Conservation (phyloP, 176 grass and related monocot genomes). For the Phyllostachys edulis region DNA sequence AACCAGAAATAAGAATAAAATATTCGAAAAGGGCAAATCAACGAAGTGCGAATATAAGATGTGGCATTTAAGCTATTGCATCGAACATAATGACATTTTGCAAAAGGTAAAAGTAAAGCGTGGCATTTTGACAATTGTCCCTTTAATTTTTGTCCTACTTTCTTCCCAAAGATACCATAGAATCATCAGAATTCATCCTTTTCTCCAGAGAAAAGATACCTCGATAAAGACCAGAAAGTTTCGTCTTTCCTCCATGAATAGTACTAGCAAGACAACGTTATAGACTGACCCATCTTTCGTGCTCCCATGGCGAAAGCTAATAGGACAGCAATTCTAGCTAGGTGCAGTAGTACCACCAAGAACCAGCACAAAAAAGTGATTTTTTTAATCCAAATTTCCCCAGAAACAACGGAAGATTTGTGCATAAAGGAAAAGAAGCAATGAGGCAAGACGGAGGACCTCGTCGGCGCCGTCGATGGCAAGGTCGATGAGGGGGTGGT, state of each 20-base stretch:
- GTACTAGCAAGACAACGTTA: neutral
- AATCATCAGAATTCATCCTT: neutral
- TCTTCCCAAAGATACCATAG: neutral
- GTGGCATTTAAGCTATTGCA: too few species aligned
- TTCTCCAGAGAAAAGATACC: neutral
- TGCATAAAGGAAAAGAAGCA: neutral
- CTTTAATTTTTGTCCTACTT: neutral
- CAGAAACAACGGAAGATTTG: neutral
- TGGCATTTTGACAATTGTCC: too few species aligned
- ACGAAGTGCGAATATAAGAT: too few species aligned
- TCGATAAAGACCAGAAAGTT: neutral
- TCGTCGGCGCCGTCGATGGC: slow-evolving; percentile 97
- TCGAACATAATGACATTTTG: too few species aligned
- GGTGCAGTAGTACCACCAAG: neutral
- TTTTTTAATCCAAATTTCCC: neutral
- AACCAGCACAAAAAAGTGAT: neutral
- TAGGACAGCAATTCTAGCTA: neutral
- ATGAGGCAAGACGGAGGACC: slow-evolving; percentile 45
- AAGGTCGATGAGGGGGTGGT: slow-evolving; percentile 83
- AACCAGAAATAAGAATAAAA: too few species aligned
- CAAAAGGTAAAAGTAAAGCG: too few species aligned
- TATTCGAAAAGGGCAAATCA: too few species aligned
- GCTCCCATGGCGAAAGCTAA: neutral
- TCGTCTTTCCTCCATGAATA: neutral
- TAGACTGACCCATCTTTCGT: neutral